These are phyloP conservation scores for Penicillium desertorum DNA, from an alignment of 495 filamentous ascomycete genomes.

Conservation along the genomic window DNA sequence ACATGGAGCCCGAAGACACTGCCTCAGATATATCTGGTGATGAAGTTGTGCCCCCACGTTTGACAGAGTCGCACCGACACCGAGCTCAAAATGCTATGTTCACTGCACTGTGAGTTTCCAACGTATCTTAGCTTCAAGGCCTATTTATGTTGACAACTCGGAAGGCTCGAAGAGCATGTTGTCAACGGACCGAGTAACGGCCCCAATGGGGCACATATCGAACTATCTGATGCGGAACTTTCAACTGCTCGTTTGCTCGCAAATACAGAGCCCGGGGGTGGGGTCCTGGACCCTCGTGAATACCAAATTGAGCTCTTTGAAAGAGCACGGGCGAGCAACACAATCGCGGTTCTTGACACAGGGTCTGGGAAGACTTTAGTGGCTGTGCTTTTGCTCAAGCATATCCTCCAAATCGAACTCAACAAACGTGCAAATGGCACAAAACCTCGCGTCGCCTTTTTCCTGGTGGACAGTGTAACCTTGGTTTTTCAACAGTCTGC, in stretches of 20 bases:
- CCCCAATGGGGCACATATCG: slow-evolving; percentile 7
- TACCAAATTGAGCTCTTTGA: slow-evolving; percentile 95
- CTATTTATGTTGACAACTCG: slow-evolving; percentile 20
- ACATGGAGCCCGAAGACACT: slow-evolving; percentile 8
- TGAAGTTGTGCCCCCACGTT: slow-evolving; percentile 23
- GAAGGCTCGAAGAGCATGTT: slow-evolving; percentile 45
- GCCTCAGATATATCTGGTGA: slow-evolving; percentile 34
- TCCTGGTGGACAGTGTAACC: slow-evolving; percentile 87
- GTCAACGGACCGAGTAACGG: slow-evolving; percentile 33
- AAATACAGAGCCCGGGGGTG: slow-evolving; percentile 38
- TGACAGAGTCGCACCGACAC: slow-evolving; percentile 46
- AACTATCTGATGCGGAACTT: slow-evolving; percentile 23
- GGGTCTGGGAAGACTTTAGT: slow-evolving; percentile 97
- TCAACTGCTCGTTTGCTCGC: slow-evolving; percentile 47
- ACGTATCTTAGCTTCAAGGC: background rate
- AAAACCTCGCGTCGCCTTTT: slow-evolving; percentile 70
- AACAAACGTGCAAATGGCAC: slow-evolving; percentile 63
- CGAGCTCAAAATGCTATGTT: slow-evolving; percentile 55
- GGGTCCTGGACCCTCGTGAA: slow-evolving; percentile 72
- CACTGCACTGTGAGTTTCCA: slow-evolving; percentile 46
- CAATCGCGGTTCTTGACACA: slow-evolving; percentile 93
- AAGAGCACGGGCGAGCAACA: slow-evolving; percentile 80
- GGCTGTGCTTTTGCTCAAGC: slow-evolving; percentile 79
- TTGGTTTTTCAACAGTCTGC: slow-evolving; percentile 88
- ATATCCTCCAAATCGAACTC: slow-evolving; percentile 76